Base-by-base conservation (phyloP, 202 grass and related monocot species). In the Setaria viridis region DNA sequence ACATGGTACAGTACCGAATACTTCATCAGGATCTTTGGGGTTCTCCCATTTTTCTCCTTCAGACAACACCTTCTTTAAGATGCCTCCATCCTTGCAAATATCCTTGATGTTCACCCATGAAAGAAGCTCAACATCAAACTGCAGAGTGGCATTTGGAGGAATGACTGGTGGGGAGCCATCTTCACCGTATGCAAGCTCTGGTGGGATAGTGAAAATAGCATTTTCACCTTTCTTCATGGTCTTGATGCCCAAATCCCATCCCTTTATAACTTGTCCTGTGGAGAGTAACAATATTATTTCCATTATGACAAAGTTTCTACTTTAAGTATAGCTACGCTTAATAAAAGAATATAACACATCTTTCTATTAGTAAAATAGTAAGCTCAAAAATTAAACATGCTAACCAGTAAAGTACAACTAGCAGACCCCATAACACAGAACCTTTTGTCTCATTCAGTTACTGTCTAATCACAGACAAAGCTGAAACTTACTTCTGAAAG, bases 211-310 rank as follows among this genome's bases (percentile, higher is more conserved):
- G 62, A 97, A 94, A 71, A 97, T 86, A 77, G 94, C 89, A 87
- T 94, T 97, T 64, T 97, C 94, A 1, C 94, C 94, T 74, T 91
- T 97, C 86, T 94, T 97, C 89, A 97, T 97, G 16, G 94, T 97
- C 79, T 97, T 94, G 65, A 94, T 92, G 54, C 94, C 94, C 85
- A 92, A 77, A 78, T 97, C 94, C 94, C 94, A 97, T 70, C 94
- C 94, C 59, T 97, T 97, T 80, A 97, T 92, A 57, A 94, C 94
- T 90, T 94, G 83, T 6, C 90, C 94, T 97, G 74, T 62, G 76
- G 11, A 20, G 66, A 68, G 60, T 74, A 67, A 56, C 1, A 42
- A 7, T n/a, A 68, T 64, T 3, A 12, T 63, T 80, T 58, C 19
- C 29, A 16, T 85, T 71, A 5, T 48, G 55, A 21, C 33, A 9